Percentiles rank a stretch among this genome's conserved stretches.
Conservation (phyloP, 495 filamentous ascomycete species). For the Aspergillus kassunensis region DNA sequence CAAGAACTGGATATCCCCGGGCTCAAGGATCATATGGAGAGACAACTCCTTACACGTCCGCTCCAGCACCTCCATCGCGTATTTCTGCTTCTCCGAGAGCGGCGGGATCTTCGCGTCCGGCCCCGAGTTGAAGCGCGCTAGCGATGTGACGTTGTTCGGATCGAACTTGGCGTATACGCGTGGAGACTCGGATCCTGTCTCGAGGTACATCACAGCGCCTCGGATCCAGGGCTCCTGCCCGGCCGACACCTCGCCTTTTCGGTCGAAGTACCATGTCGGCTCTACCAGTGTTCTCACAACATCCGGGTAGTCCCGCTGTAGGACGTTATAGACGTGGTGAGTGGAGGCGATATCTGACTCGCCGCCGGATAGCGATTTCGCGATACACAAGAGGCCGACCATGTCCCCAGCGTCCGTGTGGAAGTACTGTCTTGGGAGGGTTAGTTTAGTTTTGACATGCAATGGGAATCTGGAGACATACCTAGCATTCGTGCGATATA, state of each 20-base stretch:
- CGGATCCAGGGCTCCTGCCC: constrained; percentile 74
- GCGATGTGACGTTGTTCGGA: constrained; percentile 69
- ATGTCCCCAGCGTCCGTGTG: constrained; percentile 64
- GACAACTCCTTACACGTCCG: constrained; percentile 59
- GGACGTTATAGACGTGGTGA: constrained; percentile 72
- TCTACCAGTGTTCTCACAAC: constrained; percentile 65
- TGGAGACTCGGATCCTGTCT: constrained; percentile 48
- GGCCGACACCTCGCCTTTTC: constrained; percentile 74
- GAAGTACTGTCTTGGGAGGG: constrained; percentile 51
- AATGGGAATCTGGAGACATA: constrained; percentile 29
- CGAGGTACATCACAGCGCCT: constrained; percentile 70
- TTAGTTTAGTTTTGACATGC: not conserved
- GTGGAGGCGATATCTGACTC: constrained; percentile 49
- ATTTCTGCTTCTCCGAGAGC: constrained; percentile 57
- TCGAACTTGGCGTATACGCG: constrained; percentile 59
- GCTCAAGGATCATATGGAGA: constrained; percentile 72
- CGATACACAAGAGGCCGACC: constrained; percentile 50
- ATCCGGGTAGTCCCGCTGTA: constrained; percentile 69
- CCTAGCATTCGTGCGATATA: constrained; percentile 84
- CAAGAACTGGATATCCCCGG: constrained; percentile 77
- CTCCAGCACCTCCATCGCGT: constrained; percentile 63
- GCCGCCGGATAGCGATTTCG: constrained; percentile 47
- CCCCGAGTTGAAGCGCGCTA: constrained; percentile 61
- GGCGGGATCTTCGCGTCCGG: constrained; percentile 66
- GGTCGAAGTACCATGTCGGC: constrained; percentile 90